Conservation (phyloP, 495 filamentous ascomycete genomes). For the Paragyromitra xinjiangensis region DNA sequence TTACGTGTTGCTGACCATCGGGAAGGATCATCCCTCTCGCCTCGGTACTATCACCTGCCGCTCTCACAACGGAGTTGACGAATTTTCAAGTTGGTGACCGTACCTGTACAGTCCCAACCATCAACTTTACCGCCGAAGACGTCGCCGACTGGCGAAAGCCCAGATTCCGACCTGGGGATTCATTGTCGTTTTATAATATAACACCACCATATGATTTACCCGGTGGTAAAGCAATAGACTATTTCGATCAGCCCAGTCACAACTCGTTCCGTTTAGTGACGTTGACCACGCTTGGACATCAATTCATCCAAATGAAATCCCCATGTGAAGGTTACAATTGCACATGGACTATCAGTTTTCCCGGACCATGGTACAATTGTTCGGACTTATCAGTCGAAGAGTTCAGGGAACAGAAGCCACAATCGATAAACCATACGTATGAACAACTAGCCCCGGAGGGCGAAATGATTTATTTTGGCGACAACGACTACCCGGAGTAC, state of each 20-base stretch:
- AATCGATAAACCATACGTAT: slow-evolving; percentile 34
- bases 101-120: slow-evolving; percentile 47
- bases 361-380: slow-evolving; percentile 61
- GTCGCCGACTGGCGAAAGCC: slow-evolving; percentile 46
- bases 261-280: slow-evolving; percentile 52
- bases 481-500: slow-evolving; percentile 56
- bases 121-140: slow-evolving; percentile 59
- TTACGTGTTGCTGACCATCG: slow-evolving; percentile 17
- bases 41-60: slow-evolving; percentile 59
- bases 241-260: slow-evolving; percentile 59
- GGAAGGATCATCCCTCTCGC: slow-evolving; percentile 60
- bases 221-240: slow-evolving; percentile 48
- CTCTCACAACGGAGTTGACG: slow-evolving; percentile 57
- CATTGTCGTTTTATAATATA: slow-evolving; percentile 58
- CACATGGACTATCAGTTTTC: slow-evolving; percentile 57
- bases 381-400: slow-evolving; percentile 31
- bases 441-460: slow-evolving; percentile 56
- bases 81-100: slow-evolving; percentile 16
- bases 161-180: slow-evolving; percentile 50
- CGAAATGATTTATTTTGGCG: slow-evolving; percentile 53
- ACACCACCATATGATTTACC: slow-evolving; percentile 53
- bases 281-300: slow-evolving; percentile 49
- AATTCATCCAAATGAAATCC: slow-evolving; percentile 32
- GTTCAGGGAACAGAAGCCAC: slow-evolving; percentile 6
- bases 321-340: slow-evolving; percentile 59